phyloP scores from a whole-genome alignment of 306 rosid species.

The Fagus sylvatica region DNA sequence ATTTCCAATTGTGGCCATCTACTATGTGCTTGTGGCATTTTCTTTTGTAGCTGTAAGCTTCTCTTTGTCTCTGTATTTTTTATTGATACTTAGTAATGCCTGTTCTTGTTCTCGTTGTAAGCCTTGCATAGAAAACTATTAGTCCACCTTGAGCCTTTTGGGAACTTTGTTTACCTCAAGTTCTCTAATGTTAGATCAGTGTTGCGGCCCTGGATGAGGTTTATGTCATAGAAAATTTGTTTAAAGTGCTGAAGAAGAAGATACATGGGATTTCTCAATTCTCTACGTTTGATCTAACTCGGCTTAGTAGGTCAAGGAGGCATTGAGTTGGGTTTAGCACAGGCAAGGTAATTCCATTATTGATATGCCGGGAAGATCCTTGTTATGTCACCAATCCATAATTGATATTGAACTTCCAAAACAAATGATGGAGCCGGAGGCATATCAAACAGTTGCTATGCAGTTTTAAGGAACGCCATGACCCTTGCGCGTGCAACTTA shows the following conservation, averaged over 20 bases:
- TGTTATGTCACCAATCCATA: no score
- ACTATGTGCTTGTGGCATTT: not conserved
- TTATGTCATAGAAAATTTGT: not conserved
- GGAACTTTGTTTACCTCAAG: not conserved
- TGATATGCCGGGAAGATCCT: not conserved
- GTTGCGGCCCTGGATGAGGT: not conserved
- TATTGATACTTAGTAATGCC: not conserved
- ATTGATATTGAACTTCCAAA: no score
- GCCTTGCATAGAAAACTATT: not conserved
- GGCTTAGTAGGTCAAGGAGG: not conserved
- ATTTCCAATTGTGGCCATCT: not conserved
- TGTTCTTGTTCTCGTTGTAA: not conserved
- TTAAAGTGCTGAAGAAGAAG: not conserved
- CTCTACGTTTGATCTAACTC: not conserved
- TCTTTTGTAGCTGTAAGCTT: not conserved
- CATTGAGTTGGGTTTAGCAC: not conserved
- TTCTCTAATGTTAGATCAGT: not conserved
- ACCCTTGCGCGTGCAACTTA: no score
- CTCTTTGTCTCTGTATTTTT: not conserved
- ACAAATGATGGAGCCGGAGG: no score
- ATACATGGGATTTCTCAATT: not conserved
- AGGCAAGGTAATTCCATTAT: not conserved
- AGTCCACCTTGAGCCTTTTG: not conserved
- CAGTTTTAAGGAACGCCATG: no score
- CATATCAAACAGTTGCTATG: no score